These are phyloP conservation scores for Pseudogymnoascus verrucosus DNA, from an alignment of 2,329 filamentous ascomycete genomes.

Conservation along the genomic window DNA sequence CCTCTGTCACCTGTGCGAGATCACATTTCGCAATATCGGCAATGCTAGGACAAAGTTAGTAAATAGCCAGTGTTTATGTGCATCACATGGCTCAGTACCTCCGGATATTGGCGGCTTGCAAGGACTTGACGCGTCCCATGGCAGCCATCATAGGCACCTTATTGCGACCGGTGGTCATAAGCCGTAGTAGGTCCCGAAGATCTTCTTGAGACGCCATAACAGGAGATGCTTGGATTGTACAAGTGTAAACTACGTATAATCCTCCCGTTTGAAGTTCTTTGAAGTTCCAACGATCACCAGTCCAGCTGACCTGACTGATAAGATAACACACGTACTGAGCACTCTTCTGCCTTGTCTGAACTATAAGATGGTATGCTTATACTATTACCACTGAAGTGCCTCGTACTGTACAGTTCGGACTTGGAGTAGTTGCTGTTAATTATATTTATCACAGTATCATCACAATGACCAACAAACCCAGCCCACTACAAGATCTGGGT, in stretches of 20 bases:
- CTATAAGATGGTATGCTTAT: neutral
- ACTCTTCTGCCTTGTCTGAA: neutral
- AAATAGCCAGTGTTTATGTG: conserved; percentile 8
- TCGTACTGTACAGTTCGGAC: neutral
- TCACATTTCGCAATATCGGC: conserved; percentile 22
- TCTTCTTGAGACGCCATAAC: conserved; percentile 49
- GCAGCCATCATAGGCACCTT: conserved; percentile 52
- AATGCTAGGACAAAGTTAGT: conserved; percentile 20
- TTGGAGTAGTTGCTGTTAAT: neutral
- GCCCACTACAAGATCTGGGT: neutral
- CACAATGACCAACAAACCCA: neutral
- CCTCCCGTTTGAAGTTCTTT: neutral
- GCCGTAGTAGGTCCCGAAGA: conserved; percentile 51
- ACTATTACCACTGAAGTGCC: neutral
- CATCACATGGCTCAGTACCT: conserved; percentile 35
- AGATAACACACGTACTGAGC: neutral
- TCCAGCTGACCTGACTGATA: neutral
- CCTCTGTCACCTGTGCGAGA: conserved; percentile 18
- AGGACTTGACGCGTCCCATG: conserved; percentile 48
- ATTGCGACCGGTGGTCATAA: conserved; percentile 44
- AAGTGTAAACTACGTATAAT: neutral
- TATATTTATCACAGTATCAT: neutral
- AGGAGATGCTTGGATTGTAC: neutral
- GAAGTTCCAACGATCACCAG: neutral
- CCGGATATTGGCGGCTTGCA: conserved; percentile 46